phyloP scores from a whole-genome alignment of 2,329 filamentous ascomycete species.

The Rhinocladiella mackenziei region DNA sequence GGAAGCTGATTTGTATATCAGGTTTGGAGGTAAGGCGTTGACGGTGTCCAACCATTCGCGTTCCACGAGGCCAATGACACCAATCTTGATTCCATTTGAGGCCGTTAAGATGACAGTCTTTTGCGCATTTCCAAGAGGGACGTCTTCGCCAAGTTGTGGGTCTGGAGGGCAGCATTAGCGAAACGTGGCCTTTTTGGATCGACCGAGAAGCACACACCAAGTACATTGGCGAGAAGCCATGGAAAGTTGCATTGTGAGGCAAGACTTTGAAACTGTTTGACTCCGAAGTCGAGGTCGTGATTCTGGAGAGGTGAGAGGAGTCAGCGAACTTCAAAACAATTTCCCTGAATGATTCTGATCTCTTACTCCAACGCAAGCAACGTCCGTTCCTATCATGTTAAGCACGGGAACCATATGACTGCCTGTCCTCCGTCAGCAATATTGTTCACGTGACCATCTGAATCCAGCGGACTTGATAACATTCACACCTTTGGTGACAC shows the following conservation, averaged over 20 bases:
- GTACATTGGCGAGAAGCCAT: conserved; percentile 82
- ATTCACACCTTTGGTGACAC: conserved; percentile 70
- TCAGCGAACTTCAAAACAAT: neutral
- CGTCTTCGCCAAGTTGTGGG: conserved; percentile 69
- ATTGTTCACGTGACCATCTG: conserved; percentile 3
- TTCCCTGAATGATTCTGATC: neutral
- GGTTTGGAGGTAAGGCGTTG: conserved; percentile 74
- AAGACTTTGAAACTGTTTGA: conserved; percentile 71
- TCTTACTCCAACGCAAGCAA: conserved; percentile 75
- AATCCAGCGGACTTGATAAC: neutral
- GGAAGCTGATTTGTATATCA: conserved; percentile 76
- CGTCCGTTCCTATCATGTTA: conserved; percentile 71
- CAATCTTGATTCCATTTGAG: conserved; percentile 80
- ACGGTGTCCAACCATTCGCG: conserved; percentile 87
- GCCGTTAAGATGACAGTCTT: conserved; percentile 73
- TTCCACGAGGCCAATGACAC: conserved; percentile 80
- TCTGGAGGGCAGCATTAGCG: too few species aligned
- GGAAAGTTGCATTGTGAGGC: conserved; percentile 74
- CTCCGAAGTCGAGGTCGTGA: conserved; percentile 89
- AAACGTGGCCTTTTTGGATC: too few species aligned
- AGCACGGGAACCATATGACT: conserved; percentile 83
- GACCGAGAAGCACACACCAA: conserved; percentile 10
- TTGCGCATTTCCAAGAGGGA: conserved; percentile 70
- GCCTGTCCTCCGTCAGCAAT: conserved; percentile 14
- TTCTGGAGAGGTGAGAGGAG: conserved; percentile 63